phyloP scores from a whole-genome alignment of 2,329 filamentous ascomycete genomes.

The Scytalidium sp. region DNA sequence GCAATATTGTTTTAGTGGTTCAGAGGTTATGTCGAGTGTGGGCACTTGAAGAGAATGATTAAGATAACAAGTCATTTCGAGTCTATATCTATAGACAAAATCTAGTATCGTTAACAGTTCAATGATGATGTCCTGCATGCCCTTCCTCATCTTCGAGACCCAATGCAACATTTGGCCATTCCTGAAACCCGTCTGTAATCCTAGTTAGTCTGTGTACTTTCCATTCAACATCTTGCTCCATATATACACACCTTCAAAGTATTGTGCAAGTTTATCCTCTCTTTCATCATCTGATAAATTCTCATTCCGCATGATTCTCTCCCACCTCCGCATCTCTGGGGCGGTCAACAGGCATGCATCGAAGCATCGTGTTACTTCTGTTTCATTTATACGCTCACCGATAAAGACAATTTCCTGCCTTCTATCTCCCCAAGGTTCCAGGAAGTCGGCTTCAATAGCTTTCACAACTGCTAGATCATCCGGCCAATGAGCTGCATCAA shows the following conservation, averaged over 20 bases:
- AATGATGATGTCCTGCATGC: neutral
- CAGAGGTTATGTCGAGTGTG: too few species aligned
- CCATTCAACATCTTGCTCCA: neutral
- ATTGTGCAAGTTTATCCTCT: constrained; percentile 40
- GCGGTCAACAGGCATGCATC: constrained; percentile 62
- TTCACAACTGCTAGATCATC: constrained; percentile 4
- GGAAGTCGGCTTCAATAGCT: constrained; percentile 10
- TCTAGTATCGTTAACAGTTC: too few species aligned
- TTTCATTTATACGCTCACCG: constrained; percentile 58
- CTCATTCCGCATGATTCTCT: constrained; percentile 46
- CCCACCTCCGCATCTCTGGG: constrained; percentile 53
- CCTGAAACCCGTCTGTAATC: neutral
- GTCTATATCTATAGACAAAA: too few species aligned
- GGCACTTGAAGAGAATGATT: too few species aligned
- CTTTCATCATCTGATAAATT: constrained; percentile 35
- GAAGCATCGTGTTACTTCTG: constrained; percentile 48
- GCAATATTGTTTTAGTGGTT: too few species aligned
- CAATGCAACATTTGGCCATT: neutral
- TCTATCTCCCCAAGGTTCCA: constrained; percentile 59
- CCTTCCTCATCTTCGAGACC: neutral
- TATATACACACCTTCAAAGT: constrained; percentile 54
- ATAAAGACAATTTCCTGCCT: constrained; percentile 74
- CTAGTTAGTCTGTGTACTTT: neutral
- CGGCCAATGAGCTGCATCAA: constrained; percentile 5
- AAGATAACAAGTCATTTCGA: too few species aligned